Base-by-base conservation (phyloP, 2,329 filamentous ascomycete genomes). In the Diplodia corticola region DNA sequence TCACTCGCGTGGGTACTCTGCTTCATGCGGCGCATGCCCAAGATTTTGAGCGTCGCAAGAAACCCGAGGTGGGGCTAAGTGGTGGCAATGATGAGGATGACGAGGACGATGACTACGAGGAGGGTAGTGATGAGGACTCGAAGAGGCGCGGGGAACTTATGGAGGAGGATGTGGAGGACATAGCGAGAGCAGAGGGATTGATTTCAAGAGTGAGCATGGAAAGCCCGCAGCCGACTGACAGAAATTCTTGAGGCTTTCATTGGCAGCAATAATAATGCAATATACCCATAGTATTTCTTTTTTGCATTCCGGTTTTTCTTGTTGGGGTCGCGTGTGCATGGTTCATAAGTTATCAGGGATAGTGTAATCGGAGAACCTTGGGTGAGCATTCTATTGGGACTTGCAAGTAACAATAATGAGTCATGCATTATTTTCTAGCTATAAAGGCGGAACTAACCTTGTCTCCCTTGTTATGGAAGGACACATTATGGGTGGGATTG, bases 11-110 rank as follows among this genome's bases (percentile, higher is more conserved):
- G 13, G 87, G 86, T 5, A 87, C 84, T 15, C 88, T 93, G n/a
- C 83, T 97, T 70, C 90, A 92, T 4, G 85, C 89, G 68, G 94
- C 94, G 5, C 95, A 98, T 76, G 90, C 87, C 68, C 90, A 96
- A 76, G 94, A 98, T 79, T 98, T 97, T 76, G 91, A 96, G 79
- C 90, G 95, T 80, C 91, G 87, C 76, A 85, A 87, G 69, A 84
- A 81, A 30, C 82, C 83, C 0, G 81, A 82, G 40, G 74, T 80
- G 13, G 74, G 81, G 15, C 73, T 73, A 61, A 57, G 71, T 67
- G 61, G 70, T 67, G 63, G 63, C 51, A 50, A 51, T 10, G 63
- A 59, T 5, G 63, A 66, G 28, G 70, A 68, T 13, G 70, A 71
- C 3, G 70, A 71, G 3, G 75, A 74, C 9, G 75, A 76, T 20